Conservation (phyloP, 352 stramenopile genomes). For the Thalassiosira hispida region DNA sequence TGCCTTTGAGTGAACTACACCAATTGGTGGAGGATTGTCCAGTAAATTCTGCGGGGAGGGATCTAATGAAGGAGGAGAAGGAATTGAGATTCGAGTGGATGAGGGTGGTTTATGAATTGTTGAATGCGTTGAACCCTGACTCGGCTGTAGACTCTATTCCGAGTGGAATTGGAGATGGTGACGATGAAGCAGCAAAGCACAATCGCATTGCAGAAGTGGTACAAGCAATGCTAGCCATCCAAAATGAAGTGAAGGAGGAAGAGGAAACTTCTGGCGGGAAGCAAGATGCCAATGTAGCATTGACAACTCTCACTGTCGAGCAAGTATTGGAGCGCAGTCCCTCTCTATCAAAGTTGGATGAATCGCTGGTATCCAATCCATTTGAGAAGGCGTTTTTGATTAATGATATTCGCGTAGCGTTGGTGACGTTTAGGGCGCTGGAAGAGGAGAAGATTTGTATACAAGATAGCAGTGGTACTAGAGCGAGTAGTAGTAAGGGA, state of each 20-base stretch:
- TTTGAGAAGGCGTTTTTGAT: conserved; percentile 62
- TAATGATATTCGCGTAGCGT: conserved; percentile 68
- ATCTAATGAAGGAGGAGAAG: conserved; percentile 71
- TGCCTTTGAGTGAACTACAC: conserved; percentile 47
- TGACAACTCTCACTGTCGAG: conserved; percentile 25
- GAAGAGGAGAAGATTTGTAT: conserved; percentile 58
- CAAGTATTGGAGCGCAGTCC: neutral
- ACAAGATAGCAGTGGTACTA: conserved; percentile 11
- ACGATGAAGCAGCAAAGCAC: neutral
- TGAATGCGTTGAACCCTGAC: conserved; percentile 39
- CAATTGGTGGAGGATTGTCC: conserved; percentile 52
- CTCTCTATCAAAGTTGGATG: conserved; percentile 5
- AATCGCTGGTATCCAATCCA: conserved; percentile 2
- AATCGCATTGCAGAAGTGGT: conserved; percentile 15
- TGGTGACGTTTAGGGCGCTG: conserved; percentile 63
- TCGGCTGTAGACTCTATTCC: too few species aligned
- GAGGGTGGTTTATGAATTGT: conserved; percentile 64
- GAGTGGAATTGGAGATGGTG: neutral
- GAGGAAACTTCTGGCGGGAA: conserved; percentile 19
- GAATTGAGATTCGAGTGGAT: conserved; percentile 68
- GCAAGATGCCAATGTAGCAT: conserved; percentile 13
- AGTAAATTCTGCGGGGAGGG: conserved; percentile 60
- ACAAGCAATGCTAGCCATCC: conserved; percentile 17
- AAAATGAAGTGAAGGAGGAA: conserved; percentile 25
- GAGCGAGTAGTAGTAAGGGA: neutral